Percentiles rank a stretch among this genome's conserved stretches.
These are phyloP conservation scores for Microbotryum saponariae DNA, from an alignment of 1,284 basidiomycete genomes.

Conservation along the genomic window DNA sequence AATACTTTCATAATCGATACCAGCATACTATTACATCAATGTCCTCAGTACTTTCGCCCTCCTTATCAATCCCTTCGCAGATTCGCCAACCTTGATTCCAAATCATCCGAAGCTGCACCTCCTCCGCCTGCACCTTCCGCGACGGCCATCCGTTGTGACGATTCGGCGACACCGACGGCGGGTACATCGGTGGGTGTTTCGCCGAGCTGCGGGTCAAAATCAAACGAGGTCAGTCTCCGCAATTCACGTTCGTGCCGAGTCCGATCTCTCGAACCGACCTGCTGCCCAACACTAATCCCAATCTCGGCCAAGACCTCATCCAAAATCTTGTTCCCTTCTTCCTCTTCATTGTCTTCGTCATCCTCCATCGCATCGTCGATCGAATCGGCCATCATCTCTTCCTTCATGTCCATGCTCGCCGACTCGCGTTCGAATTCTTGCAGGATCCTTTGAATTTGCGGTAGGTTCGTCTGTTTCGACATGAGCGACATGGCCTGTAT, in stretches of 20 bases:
- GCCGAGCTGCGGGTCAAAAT: constrained; percentile 53
- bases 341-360: constrained; percentile 73
- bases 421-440: constrained; percentile 96
- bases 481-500: constrained; percentile 86
- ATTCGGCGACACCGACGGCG: constrained; percentile 53
- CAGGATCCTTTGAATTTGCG: constrained; percentile 91
- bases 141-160: constrained; percentile 63
- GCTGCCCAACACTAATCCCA: constrained; percentile 82
- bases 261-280: constrained; percentile 50
- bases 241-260: constrained; percentile 1
- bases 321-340: constrained; percentile 90
- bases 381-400: constrained; percentile 99
- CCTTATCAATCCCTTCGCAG: constrained; percentile 46
- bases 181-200: constrained; percentile 70
- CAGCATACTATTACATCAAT: no score
- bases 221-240: neutral
- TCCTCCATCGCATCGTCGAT: constrained; percentile 98
- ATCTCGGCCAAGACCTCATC: constrained; percentile 97
- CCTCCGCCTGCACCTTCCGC: constrained; percentile 55
- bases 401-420: constrained; percentile 99
- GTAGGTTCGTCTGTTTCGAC: constrained; percentile 92
- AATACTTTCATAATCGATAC: no score
- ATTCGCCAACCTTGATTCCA: constrained; percentile 79
- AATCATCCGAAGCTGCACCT: constrained; percentile 58
- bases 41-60: no score